A percentile compares a stretch with the other conserved stretches of the same genome.
Evolutionary conservation across 2,329 filamentous ascomycete species (phyloP).

Genomic region (Hypoxylon sp.): DNA sequence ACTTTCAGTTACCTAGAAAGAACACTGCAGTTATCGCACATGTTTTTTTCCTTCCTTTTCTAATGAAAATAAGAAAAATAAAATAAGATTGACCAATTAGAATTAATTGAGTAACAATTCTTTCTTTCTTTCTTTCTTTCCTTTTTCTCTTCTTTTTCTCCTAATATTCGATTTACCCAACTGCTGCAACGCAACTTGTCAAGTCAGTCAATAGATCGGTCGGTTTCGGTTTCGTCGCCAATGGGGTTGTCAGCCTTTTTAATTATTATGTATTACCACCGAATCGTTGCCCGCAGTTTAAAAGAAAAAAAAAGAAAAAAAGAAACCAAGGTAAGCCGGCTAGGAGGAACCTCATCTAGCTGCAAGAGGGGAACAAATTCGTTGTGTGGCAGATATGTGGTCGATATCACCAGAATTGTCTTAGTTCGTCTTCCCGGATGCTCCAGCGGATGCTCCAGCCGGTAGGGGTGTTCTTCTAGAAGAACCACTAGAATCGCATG

Average conservation of each 20-base stretch:
- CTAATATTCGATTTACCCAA: too few relatives aligned
- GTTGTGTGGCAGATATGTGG: slow-evolving; percentile 20
- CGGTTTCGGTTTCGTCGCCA: slow-evolving; percentile 26
- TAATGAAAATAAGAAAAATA: background rate
- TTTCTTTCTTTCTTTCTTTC: background rate
- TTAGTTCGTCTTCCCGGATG: slow-evolving; percentile 31
- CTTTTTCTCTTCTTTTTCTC: too few relatives aligned
- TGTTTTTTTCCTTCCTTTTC: slow-evolving; percentile 7
- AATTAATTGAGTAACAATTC: too few relatives aligned
- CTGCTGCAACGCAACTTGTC: too few relatives aligned
- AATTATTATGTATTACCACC: slow-evolving; percentile 32
- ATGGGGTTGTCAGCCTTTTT: slow-evolving; percentile 35
- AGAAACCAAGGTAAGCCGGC: slow-evolving; percentile 19
- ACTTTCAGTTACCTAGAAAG: background rate
- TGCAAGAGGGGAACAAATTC: slow-evolving; percentile 34
- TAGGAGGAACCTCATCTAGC: slow-evolving; percentile 24
- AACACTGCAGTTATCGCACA: background rate
- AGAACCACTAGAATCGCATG: slow-evolving; percentile 38
- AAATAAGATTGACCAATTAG: too few relatives aligned
- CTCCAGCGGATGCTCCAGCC: slow-evolving; percentile 33
- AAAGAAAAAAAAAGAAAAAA: too few relatives aligned
- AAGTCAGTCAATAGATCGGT: too few relatives aligned
- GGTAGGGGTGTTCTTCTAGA: slow-evolving; percentile 36
- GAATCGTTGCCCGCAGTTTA: too few relatives aligned
- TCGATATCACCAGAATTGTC: slow-evolving; percentile 29